phyloP scores from a whole-genome alignment of 805 yeast genomes.

The Suhomyces sp. region DNA sequence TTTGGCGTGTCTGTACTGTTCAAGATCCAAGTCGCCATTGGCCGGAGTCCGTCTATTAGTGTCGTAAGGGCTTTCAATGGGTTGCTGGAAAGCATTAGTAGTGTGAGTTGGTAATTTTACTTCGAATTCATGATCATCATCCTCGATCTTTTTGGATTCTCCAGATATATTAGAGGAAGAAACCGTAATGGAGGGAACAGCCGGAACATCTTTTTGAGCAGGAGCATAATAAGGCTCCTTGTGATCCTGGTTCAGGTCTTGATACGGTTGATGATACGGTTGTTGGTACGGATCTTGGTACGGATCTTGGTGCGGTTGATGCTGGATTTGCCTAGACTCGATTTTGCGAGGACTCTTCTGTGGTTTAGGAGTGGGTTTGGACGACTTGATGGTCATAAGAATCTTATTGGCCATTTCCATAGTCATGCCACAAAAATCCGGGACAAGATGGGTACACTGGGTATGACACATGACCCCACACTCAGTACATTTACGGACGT shows the following conservation, averaged over 20 bases:
- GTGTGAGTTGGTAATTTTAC: constrained; percentile 30
- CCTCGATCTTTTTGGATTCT: constrained; percentile 8
- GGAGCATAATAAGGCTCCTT: neutral
- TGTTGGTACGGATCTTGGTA: neutral
- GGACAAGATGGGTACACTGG: constrained; percentile 89
- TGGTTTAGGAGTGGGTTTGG: constrained; percentile 34
- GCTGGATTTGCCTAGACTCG: constrained; percentile 2
- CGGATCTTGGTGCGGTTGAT: constrained; percentile 4
- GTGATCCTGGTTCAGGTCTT: neutral
- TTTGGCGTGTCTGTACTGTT: constrained; percentile 15
- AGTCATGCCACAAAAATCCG: constrained; percentile 98
- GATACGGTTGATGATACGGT: neutral
- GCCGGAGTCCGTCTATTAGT: constrained; percentile 22
- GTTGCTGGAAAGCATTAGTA: constrained; percentile 24
- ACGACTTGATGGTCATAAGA: constrained; percentile 74
- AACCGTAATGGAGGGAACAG: constrained; percentile 8
- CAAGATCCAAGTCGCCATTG: constrained; percentile 12
- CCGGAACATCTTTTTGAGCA: constrained; percentile 1
- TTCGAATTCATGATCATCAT: constrained; percentile 22
- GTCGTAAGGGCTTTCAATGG: constrained; percentile 24
- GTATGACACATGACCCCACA: constrained; percentile 96
- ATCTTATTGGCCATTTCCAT: constrained; percentile 95
- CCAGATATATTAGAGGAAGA: constrained; percentile 2
- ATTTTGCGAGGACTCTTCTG: constrained; percentile 1
- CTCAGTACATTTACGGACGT: constrained; percentile 86